Evolutionary conservation across 495 filamentous ascomycete genomes (phyloP).

Genomic region (Podospora comata): DNA sequence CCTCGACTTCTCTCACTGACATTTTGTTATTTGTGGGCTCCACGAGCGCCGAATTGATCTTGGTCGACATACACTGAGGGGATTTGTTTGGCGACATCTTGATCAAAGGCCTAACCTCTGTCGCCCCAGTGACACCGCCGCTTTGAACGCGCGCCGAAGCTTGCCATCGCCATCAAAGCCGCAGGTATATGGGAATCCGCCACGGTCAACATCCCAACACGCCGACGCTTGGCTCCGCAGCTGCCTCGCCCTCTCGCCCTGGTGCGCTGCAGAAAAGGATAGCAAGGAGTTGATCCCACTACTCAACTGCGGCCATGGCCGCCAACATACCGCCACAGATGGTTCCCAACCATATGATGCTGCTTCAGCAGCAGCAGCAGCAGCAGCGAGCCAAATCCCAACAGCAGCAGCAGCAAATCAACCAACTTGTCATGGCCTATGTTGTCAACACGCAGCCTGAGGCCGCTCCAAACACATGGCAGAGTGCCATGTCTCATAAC

Average conservation of each 20-base stretch:
- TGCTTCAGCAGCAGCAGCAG: slow-evolving; percentile 29
- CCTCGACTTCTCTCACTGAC: background rate
- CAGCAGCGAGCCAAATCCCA: no score
- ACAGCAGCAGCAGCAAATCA: slow-evolving; percentile 1
- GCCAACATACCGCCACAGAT: slow-evolving; percentile 42
- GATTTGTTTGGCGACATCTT: background rate
- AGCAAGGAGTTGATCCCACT: background rate
- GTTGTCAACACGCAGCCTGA: background rate
- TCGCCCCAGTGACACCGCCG: background rate
- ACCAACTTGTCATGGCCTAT: slow-evolving; percentile 12
- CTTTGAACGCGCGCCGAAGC: background rate
- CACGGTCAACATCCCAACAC: background rate
- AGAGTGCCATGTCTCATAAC: slow-evolving; percentile 26
- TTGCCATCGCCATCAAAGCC: background rate
- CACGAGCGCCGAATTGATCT: background rate
- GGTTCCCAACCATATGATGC: slow-evolving; percentile 37
- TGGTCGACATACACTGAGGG: background rate
- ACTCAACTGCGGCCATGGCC: slow-evolving; percentile 45
- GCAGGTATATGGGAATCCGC: background rate
- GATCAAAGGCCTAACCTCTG: background rate
- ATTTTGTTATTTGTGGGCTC: background rate
- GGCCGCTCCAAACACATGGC: slow-evolving; percentile 34
- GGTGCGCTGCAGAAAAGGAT: background rate
- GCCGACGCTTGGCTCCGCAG: background rate
- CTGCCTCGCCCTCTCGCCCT: background rate